Conservation (phyloP, 805 yeast genomes). For the Scheffersomyces stipitis region DNA sequence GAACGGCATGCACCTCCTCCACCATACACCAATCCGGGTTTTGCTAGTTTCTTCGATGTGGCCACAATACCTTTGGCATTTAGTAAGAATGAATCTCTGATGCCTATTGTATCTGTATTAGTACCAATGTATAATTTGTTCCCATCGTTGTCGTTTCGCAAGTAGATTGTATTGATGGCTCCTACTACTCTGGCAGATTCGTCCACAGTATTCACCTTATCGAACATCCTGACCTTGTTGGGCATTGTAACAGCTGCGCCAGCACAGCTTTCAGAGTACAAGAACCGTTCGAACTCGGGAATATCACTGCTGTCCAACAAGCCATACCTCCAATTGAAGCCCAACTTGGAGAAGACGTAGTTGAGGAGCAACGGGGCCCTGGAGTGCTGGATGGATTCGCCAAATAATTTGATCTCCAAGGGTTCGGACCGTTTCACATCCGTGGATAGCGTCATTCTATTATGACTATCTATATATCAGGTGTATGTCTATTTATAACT, state of each 20-base stretch:
- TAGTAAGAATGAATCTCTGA: slow-evolving; percentile 24
- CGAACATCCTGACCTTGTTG: slow-evolving; percentile 24
- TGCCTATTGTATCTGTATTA: slow-evolving; percentile 34
- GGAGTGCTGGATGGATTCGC: slow-evolving; percentile 22
- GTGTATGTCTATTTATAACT: no score
- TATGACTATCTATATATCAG: no score
- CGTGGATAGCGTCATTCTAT: no score
- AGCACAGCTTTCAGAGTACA: slow-evolving; percentile 11
- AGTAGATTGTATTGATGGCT: slow-evolving; percentile 33
- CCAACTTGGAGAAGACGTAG: slow-evolving; percentile 19
- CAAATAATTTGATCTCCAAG: slow-evolving; percentile 18
- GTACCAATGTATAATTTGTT: slow-evolving; percentile 23
- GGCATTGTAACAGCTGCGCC: slow-evolving; percentile 36
- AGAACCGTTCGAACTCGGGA: slow-evolving; percentile 13
- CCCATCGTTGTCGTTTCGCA: slow-evolving; percentile 14
- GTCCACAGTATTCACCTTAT: slow-evolving; percentile 27
- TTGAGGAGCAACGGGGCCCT: slow-evolving; percentile 28
- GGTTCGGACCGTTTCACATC: no score
- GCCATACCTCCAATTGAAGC: slow-evolving; percentile 24
- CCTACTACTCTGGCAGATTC: slow-evolving; percentile 31
- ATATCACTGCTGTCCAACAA: slow-evolving; percentile 22
- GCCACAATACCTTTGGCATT: slow-evolving; percentile 12
- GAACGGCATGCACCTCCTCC: slow-evolving; percentile 38
- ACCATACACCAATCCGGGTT: slow-evolving; percentile 33
- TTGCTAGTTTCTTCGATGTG: slow-evolving; percentile 4